These are phyloP conservation scores for Cucurbita moschata DNA, from an alignment of 306 rosid species.

Conservation along the genomic window DNA sequence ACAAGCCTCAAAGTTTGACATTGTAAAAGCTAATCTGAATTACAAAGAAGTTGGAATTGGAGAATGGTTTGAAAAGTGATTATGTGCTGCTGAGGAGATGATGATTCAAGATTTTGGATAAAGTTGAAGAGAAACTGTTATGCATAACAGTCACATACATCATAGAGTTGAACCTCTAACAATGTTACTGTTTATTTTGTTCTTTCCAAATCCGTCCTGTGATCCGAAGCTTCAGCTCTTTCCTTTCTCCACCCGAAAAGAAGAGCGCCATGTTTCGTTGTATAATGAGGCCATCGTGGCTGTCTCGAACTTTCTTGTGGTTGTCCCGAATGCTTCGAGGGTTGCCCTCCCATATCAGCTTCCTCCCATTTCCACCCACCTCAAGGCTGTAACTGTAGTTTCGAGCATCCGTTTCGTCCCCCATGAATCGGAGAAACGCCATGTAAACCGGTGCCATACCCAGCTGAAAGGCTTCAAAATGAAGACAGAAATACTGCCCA, in stretches of 20 bases:
- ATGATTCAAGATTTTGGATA: slow-evolving; percentile 1
- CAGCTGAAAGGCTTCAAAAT: slow-evolving; percentile 8
- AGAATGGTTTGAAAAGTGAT: not conserved
- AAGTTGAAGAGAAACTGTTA: not conserved
- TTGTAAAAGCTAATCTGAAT: not conserved
- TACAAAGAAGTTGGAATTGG: not conserved
- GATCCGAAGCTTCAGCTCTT: slow-evolving; percentile 6
- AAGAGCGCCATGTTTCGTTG: slow-evolving; percentile 5
- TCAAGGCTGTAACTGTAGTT: slow-evolving; percentile 7
- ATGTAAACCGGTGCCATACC: slow-evolving; percentile 4
- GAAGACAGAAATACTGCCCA: slow-evolving; percentile 8
- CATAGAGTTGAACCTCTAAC: not conserved
- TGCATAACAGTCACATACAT: not conserved
- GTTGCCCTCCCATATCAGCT: slow-evolving; percentile 5
- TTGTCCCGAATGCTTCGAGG: slow-evolving; percentile 8
- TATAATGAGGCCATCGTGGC: slow-evolving; percentile 6
- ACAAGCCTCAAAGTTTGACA: not conserved
- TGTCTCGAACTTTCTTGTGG: slow-evolving; percentile 4
- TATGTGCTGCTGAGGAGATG: not conserved
- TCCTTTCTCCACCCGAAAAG: slow-evolving; percentile 5
- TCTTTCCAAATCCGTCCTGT: slow-evolving; percentile 7
- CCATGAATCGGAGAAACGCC: slow-evolving; percentile 8
- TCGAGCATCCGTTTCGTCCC: slow-evolving; percentile 3
- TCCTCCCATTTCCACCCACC: not conserved
- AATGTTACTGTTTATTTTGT: not conserved